These are phyloP conservation scores for Trichoderma sp. DNA, from an alignment of 2,329 filamentous ascomycete species.

Conservation along the genomic window DNA sequence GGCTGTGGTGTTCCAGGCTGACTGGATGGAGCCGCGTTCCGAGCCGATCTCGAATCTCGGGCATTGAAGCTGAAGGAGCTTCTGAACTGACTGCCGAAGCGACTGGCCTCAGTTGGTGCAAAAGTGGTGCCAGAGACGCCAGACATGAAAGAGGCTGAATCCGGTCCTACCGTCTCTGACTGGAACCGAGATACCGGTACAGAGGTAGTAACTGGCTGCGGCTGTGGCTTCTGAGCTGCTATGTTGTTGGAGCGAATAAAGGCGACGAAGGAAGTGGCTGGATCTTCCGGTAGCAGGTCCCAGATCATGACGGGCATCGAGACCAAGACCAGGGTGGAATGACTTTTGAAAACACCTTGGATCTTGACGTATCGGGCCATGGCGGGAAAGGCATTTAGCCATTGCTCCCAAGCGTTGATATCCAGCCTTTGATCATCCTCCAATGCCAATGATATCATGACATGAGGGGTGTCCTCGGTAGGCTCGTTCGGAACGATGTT, in stretches of 20 bases:
- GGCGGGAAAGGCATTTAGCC: conserved; percentile 54
- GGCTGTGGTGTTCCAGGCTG: conserved; percentile 26
- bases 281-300: conserved; percentile 57
- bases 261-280: conserved; percentile 55
- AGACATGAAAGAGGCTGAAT: conserved; percentile 32
- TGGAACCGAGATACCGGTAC: conserved; percentile 26
- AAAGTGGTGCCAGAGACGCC: conserved; percentile 35
- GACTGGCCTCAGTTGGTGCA: conserved; percentile 29
- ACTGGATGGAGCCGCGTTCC: conserved; percentile 20
- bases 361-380: conserved; percentile 59
- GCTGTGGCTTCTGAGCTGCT: conserved; percentile 32
- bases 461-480: conserved; percentile 55
- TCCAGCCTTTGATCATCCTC: conserved; percentile 56
- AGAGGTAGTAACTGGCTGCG: conserved; percentile 24
- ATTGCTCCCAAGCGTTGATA: conserved; percentile 57
- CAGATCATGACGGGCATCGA: conserved; percentile 59
- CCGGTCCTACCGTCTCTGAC: conserved; percentile 22
- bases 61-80: not conserved
- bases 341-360: conserved; percentile 59
- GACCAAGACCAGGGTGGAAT: conserved; percentile 55
- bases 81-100: conserved; percentile 13
- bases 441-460: conserved; percentile 58
- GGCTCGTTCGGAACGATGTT: conserved; percentile 41
- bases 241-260: conserved; percentile 59
- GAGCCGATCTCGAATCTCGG: not conserved